These are phyloP conservation scores for Boletellus ananiceps DNA, from an alignment of 768 basidiomycete species.

Conservation along the genomic window DNA sequence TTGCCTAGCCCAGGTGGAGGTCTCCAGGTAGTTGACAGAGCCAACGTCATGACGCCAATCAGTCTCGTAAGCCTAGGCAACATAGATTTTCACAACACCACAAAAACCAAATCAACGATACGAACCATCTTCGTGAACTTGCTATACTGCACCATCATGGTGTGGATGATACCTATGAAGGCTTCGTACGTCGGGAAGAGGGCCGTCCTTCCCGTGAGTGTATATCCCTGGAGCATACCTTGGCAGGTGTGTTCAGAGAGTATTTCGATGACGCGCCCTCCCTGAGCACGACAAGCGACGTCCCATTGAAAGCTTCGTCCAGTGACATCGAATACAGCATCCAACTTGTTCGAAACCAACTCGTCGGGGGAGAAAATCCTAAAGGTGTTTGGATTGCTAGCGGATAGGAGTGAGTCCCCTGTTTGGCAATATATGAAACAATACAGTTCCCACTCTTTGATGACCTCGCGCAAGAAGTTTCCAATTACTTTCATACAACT, in stretches of 20 bases:
- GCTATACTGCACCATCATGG: constrained; percentile 87
- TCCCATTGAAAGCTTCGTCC: constrained; percentile 89
- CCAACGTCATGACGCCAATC: constrained; percentile 68
- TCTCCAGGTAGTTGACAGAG: constrained; percentile 83
- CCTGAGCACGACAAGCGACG: constrained; percentile 53
- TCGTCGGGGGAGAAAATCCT: constrained; percentile 92
- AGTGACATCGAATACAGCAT: constrained; percentile 65
- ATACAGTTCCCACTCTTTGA: constrained; percentile 41
- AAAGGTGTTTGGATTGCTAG: constrained; percentile 70
- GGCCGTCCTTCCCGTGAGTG: constrained; percentile 79
- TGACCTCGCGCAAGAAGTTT: constrained; percentile 50
- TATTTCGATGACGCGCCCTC: constrained; percentile 85
- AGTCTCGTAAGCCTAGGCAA: constrained; percentile 47
- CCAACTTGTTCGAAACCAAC: constrained; percentile 82
- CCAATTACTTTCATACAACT: constrained; percentile 78
- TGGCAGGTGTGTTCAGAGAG: constrained; percentile 87
- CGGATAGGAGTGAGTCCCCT: neutral
- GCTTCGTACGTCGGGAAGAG: constrained; percentile 91
- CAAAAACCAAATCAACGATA: neutral
- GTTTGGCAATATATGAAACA: neutral
- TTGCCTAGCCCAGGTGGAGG: constrained; percentile 80
- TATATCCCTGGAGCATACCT: constrained; percentile 90
- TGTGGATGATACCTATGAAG: constrained; percentile 85
- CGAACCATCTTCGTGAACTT: constrained; percentile 83
- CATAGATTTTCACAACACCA: neutral